Base-by-base conservation (phyloP, 768 basidiomycete species). In the Trametes villosa region DNA sequence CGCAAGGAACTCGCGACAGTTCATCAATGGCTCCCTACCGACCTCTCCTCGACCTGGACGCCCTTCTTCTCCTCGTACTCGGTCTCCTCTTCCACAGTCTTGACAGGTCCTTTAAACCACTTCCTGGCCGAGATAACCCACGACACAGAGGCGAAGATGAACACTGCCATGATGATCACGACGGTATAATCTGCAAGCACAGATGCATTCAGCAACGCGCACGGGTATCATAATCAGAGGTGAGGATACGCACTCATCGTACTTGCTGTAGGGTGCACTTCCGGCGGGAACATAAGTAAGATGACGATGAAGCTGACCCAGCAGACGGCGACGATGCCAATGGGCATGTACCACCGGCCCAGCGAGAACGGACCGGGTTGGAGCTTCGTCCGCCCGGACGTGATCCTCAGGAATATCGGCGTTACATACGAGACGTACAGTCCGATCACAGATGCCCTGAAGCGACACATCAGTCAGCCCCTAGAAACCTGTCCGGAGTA, bases 401-500 rank as follows among this genome's bases (percentile, higher is more conserved):
- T 89, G 62, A 91, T 85, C 33, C 88, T 81, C 31, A 89, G 78
- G 64, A 90, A 83, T 50, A 91, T 88, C 2, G 88, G 88, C 0
- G 81, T 77, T 1, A 82, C 82, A 66, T 90, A 89, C 9, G 85
- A 86, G 1, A 83, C 81, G 64, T 91, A 90, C 33, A 91, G 69
- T 4, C 89, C 87, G 54, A 89, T 87, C 8, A 90, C 88, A 4
- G 89, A 79, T 12, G 88, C 82, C 8, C 88, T 89, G 65, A 1
- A 46, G 49, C 29, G n/a, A 3, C 44, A 42, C 13, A 18, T 53
- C 9, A 49, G 64, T 22, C 52, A 38, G 22, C 26, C 12, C 20
- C 15, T 9, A 12, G 30, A 22, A 1, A 18, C 18, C 8, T 22
- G 38, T 44, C 5, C 15, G 13, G 18, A 22, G 44, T 33, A 34